phyloP scores from a whole-genome alignment of 148 eudicot species.

The Simmondsia chinensis region DNA sequence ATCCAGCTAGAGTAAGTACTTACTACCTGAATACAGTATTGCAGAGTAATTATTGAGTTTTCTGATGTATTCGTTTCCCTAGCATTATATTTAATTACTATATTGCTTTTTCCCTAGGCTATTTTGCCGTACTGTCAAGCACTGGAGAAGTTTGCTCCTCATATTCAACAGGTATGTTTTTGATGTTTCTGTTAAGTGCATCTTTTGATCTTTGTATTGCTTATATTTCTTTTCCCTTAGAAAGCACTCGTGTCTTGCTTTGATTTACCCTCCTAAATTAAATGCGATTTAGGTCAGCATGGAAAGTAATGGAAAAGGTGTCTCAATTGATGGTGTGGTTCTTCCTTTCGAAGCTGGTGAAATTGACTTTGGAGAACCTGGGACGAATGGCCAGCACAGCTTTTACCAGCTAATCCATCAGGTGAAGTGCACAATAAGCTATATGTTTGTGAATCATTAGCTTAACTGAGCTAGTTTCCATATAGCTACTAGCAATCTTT shows the following conservation, averaged over 20 bases:
- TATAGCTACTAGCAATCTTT: too few species aligned
- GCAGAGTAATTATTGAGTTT: not conserved
- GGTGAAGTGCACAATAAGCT: constrained; percentile 26
- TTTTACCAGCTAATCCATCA: constrained; percentile 98
- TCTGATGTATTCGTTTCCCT: not conserved
- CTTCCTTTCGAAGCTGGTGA: constrained; percentile 91
- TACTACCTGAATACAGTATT: not conserved
- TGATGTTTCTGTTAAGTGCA: constrained; percentile 1
- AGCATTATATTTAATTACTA: not conserved
- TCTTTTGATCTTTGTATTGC: not conserved
- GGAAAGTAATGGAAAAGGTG: constrained; percentile 99
- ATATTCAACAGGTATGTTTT: constrained; percentile 82
- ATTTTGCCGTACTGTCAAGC: constrained; percentile 96
- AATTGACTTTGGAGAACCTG: constrained; percentile 99
- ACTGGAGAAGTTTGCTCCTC: constrained; percentile 91
- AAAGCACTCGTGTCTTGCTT: not conserved
- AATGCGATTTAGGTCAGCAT: constrained; percentile 69
- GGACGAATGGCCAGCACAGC: constrained; percentile 99
- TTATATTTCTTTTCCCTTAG: not conserved
- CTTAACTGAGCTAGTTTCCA: too few species aligned
- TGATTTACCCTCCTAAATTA: constrained; percentile 3
- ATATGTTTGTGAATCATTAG: not conserved
- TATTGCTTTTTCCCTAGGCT: constrained; percentile 35
- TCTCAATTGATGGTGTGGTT: constrained; percentile 75
- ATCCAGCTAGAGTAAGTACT: constrained; percentile 90